Base-by-base conservation (phyloP, 768 basidiomycete genomes). In the Austroboletus eburneus region DNA sequence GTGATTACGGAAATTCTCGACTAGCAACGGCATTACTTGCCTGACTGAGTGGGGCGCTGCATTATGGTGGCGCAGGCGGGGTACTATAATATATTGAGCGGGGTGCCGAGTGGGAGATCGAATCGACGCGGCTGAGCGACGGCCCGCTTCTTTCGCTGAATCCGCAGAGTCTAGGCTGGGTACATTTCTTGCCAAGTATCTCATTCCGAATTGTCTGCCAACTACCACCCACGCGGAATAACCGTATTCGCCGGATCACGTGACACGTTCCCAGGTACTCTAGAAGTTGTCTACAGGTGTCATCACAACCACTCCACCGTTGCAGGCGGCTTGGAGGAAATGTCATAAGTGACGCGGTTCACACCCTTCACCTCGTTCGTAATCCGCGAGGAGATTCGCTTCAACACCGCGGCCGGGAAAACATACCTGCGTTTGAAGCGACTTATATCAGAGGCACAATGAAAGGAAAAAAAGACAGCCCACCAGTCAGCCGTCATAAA, bases 401-500 rank as follows among this genome's bases (percentile, higher is more conserved):
- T 83, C 48, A 99, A 70, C 10, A 98, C 82, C 35, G 87, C 85
- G 14, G 91, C 72, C 22, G 95, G 94, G 78, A 98, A 99, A n/a
- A 89, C 83, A 71, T 89, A 97, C 89, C 89, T 91, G 54, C 17
- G 12, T n/a, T 39, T 56, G 38, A 27, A 1, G 27, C 27, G 14
- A 14, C 35, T 17, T 33, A 46, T 18, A 18, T 40, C 43, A 45
- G 17, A 2, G 6, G 9, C 13, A n/a, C n/a, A n/a, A n/a, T n/a
- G n/a, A n/a, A n/a, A n/a, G n/a, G 25, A 30, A 9, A 21, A 32
- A 23, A 8, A 40, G 23, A 2, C 10, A 40, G 59, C 79, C 35
- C 61, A 92, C 95, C 95, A 98, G 65, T 98, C 95, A 29, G 96
- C 96, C 13, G 96, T 99, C 96, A 99, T 99, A 64, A 99, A 99